These are phyloP conservation scores for Colletotrichum navitas DNA, from an alignment of 2,329 filamentous ascomycete species.

Conservation along the genomic window DNA sequence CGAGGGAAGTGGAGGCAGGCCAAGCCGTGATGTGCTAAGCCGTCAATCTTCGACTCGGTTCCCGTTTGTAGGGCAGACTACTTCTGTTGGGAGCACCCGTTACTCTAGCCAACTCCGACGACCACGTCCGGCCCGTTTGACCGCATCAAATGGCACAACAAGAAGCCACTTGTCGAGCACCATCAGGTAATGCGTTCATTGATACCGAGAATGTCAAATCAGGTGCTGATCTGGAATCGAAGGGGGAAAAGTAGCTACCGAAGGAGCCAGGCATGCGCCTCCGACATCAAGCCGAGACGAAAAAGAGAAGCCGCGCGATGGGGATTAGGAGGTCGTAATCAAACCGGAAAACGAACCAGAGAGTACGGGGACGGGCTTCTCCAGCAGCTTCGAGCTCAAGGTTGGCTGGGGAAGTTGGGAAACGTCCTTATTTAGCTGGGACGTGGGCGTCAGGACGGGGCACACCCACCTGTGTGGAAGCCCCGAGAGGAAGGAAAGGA, in stretches of 20 bases:
- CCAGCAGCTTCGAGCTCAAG: constrained; percentile 5
- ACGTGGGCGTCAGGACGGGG: background rate
- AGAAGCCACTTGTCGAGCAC: background rate
- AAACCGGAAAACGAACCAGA: background rate
- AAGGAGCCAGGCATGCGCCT: background rate
- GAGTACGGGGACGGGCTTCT: background rate
- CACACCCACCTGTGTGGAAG: background rate
- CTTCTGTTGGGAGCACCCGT: too few relatives aligned
- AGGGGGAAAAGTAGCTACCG: background rate
- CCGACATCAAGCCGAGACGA: background rate
- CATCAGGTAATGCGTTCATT: background rate
- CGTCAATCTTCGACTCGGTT: background rate
- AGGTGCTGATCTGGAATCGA: background rate
- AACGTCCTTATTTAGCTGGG: background rate
- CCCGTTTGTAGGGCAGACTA: background rate
- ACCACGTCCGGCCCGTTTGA: background rate
- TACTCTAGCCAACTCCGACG: background rate
- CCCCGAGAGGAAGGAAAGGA: background rate
- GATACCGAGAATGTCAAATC: too few relatives aligned
- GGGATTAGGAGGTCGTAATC: background rate
- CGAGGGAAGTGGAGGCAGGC: background rate
- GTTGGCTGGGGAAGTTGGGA: constrained; percentile 19
- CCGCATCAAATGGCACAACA: background rate
- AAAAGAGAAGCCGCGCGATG: background rate
- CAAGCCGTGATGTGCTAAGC: too few relatives aligned